These are phyloP conservation scores for Harrya chromipes DNA, from an alignment of 768 basidiomycete species.

Conservation along the genomic window DNA sequence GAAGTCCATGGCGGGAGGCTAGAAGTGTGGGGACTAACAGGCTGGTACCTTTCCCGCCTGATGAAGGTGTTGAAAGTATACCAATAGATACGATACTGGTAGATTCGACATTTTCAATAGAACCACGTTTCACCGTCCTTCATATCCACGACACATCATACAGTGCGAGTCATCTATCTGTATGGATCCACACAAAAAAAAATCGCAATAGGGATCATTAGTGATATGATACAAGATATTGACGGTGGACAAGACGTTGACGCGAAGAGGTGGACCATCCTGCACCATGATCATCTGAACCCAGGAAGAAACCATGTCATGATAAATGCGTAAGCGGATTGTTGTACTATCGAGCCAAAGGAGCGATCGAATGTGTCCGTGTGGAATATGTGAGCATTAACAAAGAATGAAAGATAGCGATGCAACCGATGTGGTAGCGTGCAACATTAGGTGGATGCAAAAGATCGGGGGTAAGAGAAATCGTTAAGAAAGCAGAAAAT, in stretches of 20 bases:
- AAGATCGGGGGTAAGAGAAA: constrained; percentile 16
- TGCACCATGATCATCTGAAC: constrained; percentile 12
- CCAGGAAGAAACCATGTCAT: constrained; percentile 10
- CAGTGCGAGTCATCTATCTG: too few species aligned
- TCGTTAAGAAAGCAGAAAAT: constrained; percentile 14
- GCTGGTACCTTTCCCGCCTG: constrained; percentile 71
- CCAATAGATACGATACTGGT: constrained; percentile 22
- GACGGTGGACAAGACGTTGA: constrained; percentile 17
- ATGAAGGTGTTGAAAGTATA: constrained; percentile 55
- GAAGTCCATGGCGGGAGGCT: constrained; percentile 47
- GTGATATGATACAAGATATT: constrained; percentile 24
- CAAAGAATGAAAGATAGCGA: constrained; percentile 26
- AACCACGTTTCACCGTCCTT: too few species aligned
- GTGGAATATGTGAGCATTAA: constrained; percentile 27
- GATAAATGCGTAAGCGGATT: constrained; percentile 17
- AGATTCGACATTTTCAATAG: neutral
- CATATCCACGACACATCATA: too few species aligned
- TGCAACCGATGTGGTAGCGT: constrained; percentile 19
- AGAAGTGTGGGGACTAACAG: constrained; percentile 82
- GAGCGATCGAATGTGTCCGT: constrained; percentile 14
- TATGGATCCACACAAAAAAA: too few species aligned
- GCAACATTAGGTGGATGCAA: constrained; percentile 20
- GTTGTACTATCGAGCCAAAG: constrained; percentile 8
- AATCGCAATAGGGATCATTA: constrained; percentile 6
- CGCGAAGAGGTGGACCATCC: constrained; percentile 12